Conservation (phyloP, 805 yeast genomes). For the Wickerhamiella siamensis region DNA sequence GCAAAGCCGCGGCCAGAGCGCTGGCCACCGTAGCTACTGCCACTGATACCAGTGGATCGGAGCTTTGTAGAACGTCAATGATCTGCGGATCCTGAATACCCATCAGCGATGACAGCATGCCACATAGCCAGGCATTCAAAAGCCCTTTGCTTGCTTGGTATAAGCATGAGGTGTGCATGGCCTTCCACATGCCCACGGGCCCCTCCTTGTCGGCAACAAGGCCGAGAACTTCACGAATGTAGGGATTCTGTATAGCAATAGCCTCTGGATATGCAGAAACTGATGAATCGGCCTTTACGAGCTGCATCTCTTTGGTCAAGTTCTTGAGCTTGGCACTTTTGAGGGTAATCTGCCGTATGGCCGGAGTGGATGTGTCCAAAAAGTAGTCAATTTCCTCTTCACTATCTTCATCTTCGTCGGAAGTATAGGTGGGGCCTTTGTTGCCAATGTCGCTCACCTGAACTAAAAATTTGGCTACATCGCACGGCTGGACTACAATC, state of each 20-base stretch:
- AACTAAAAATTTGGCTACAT: slow-evolving; percentile 58
- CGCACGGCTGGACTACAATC: slow-evolving; percentile 75
- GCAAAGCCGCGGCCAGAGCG: slow-evolving; percentile 51
- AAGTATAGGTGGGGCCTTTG: slow-evolving; percentile 8
- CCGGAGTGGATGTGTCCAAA: slow-evolving; percentile 15
- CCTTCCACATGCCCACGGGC: slow-evolving; percentile 46
- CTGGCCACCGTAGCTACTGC: slow-evolving; percentile 56
- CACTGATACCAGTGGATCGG: slow-evolving; percentile 58
- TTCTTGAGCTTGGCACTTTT: slow-evolving; percentile 1
- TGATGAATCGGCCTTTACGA: slow-evolving; percentile 1
- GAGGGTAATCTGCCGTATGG: not conserved
- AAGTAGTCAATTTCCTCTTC: slow-evolving; percentile 35
- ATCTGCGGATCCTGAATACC: slow-evolving; percentile 82
- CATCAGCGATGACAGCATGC: slow-evolving; percentile 65
- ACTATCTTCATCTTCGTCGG: slow-evolving; percentile 19
- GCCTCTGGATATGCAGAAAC: slow-evolving; percentile 6
- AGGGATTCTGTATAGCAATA: slow-evolving; percentile 16
- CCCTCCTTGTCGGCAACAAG: slow-evolving; percentile 50
- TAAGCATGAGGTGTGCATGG: slow-evolving; percentile 69
- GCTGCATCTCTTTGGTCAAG: slow-evolving; percentile 4
- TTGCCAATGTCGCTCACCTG: slow-evolving; percentile 52
- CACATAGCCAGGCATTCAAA: slow-evolving; percentile 83
- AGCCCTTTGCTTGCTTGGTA: slow-evolving; percentile 61
- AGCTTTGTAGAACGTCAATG: slow-evolving; percentile 62
- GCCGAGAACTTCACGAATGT: slow-evolving; percentile 25